phyloP scores from a whole-genome alignment of 129 eudicot genomes.

The Ambrosia artemisiifolia region DNA sequence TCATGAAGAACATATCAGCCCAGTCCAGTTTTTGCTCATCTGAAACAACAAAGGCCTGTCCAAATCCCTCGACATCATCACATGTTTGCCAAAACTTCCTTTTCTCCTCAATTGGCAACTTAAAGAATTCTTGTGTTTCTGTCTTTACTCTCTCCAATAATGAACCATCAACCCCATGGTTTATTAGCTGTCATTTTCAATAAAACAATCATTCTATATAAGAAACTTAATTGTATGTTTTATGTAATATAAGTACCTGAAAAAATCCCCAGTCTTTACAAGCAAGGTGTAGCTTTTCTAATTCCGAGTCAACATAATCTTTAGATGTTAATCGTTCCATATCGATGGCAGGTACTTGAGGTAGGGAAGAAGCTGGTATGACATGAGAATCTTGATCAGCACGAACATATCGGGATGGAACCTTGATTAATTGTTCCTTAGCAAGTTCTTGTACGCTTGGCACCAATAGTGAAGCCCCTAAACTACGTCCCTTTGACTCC shows the following conservation, averaged over 20 bases:
- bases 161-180: background rate
- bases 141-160: background rate
- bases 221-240: too few relatives aligned
- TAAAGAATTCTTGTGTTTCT: background rate
- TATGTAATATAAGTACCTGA: too few relatives aligned
- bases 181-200: background rate
- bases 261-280: background rate
- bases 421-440: background rate
- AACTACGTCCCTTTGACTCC: background rate
- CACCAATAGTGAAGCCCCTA: slow-evolving; percentile 9
- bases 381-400: background rate
- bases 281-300: background rate
- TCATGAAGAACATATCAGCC: background rate
- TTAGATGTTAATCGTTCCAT: background rate
- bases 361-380: background rate
- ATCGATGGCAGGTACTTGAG: background rate
- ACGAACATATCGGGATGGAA: background rate
- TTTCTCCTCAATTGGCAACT: background rate
- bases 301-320: background rate
- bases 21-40: background rate
- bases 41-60: background rate
- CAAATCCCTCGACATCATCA: background rate
- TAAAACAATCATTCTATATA: background rate
- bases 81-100: background rate
- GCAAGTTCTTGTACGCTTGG: slow-evolving; percentile 22